These are phyloP conservation scores for Neoscytalidium dimidiatum DNA, from an alignment of 2,329 filamentous ascomycete species.

Conservation along the genomic window DNA sequence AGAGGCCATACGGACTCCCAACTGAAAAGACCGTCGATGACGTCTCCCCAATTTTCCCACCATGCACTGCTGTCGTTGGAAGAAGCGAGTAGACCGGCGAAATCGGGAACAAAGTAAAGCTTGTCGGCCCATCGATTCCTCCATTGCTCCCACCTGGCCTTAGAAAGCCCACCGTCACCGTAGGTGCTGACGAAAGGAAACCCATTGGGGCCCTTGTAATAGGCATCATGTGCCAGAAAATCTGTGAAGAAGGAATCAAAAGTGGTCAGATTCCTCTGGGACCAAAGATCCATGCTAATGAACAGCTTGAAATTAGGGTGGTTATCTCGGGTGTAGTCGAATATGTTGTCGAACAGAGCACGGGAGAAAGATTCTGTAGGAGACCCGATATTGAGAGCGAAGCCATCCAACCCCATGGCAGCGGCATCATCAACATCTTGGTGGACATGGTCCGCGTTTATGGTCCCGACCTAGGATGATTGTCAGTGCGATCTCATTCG, in stretches of 20 bases:
- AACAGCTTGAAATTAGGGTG: conserved; percentile 6
- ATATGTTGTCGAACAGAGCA: background rate
- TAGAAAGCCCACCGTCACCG: background rate
- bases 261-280: background rate
- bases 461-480: background rate
- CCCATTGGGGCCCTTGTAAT: conserved; percentile 6
- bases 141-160: background rate
- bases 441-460: background rate
- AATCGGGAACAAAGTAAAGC: conserved; percentile 38
- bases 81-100: conserved; percentile 29
- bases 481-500: background rate
- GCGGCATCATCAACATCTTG: conserved; percentile 3
- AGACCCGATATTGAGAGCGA: background rate
- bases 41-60: conserved; percentile 33
- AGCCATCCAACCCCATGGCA: conserved; percentile 5
- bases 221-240: background rate
- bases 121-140: background rate
- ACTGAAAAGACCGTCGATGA: conserved; percentile 40
- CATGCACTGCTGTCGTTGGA: conserved; percentile 30
- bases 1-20: conserved; percentile 42
- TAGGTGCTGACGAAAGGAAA: conserved; percentile 3
- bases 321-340: conserved; percentile 9
- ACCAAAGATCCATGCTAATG: conserved; percentile 11
- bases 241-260: background rate
- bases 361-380: background rate